Percentiles rank a stretch among this genome's conserved stretches.
Conservation (phyloP, 2,329 filamentous ascomycete species). For the Lachnellula hyalina region DNA sequence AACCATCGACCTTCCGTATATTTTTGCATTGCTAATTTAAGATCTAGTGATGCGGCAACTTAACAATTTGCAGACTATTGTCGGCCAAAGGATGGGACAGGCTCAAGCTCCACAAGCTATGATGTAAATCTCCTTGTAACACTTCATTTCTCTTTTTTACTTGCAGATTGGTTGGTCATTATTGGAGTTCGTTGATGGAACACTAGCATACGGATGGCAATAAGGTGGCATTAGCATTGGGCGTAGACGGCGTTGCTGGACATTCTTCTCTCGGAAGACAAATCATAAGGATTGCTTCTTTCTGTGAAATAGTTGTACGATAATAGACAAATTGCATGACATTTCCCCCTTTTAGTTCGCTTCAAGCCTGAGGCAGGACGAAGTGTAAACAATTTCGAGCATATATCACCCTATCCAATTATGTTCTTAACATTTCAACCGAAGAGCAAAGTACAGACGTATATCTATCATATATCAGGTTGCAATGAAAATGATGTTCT, state of each 20-base stretch:
- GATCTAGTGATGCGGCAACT: conserved; percentile 17
- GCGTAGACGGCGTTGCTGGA: background rate
- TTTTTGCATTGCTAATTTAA: background rate
- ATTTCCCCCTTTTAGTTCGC: background rate
- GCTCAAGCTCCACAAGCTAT: conserved; percentile 13
- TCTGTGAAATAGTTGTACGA: background rate
- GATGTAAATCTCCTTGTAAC: conserved; percentile 7
- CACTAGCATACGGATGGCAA: conserved; percentile 2
- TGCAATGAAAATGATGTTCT: no score
- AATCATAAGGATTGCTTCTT: background rate
- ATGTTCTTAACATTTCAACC: no score
- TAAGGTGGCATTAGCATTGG: background rate
- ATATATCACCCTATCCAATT: no score
- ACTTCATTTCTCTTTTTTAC: background rate
- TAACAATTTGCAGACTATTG: conserved; percentile 19
- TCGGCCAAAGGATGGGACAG: conserved; percentile 13
- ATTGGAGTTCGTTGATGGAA: background rate
- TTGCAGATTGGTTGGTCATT: background rate
- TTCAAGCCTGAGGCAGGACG: background rate
- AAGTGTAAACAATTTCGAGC: background rate
- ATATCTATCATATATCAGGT: no score
- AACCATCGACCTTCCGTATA: background rate
- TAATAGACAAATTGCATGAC: background rate
- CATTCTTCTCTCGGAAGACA: background rate
- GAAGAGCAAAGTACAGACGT: no score